Evolutionary conservation across 257 asterid species (phyloP).

Genomic region (Solanum etuberosum): DNA sequence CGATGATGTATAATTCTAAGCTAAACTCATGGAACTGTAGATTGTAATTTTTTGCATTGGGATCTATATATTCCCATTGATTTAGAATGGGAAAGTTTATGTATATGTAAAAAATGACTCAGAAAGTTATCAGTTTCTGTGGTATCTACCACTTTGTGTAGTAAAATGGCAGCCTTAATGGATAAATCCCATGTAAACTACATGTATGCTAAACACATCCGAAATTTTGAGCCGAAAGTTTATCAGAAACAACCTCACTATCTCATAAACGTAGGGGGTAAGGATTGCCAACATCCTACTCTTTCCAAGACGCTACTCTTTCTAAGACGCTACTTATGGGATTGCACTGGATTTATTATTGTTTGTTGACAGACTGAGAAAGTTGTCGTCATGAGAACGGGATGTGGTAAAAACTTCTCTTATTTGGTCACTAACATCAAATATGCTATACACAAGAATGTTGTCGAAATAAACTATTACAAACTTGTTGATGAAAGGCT

Average conservation of each 20-base stretch:
- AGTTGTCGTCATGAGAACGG: neutral
- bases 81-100: neutral
- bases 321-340: neutral
- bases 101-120: neutral
- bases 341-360: neutral
- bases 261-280: neutral
- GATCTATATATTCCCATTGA: neutral
- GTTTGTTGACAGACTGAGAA: neutral
- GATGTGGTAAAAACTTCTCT: neutral
- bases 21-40: neutral
- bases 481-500: neutral
- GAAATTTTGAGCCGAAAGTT: neutral
- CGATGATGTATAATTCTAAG: neutral
- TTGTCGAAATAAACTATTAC: no score
- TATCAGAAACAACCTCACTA: neutral
- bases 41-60: neutral
- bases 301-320: neutral
- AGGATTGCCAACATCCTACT: no score
- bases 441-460: no score
- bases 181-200: neutral
- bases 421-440: neutral
- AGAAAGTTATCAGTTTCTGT: neutral
- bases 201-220: neutral
- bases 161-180: neutral
- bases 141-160: neutral